These are phyloP conservation scores for Rhodamnia rubescens DNA, from an alignment of 345 rosid species.

Conservation along the genomic window DNA sequence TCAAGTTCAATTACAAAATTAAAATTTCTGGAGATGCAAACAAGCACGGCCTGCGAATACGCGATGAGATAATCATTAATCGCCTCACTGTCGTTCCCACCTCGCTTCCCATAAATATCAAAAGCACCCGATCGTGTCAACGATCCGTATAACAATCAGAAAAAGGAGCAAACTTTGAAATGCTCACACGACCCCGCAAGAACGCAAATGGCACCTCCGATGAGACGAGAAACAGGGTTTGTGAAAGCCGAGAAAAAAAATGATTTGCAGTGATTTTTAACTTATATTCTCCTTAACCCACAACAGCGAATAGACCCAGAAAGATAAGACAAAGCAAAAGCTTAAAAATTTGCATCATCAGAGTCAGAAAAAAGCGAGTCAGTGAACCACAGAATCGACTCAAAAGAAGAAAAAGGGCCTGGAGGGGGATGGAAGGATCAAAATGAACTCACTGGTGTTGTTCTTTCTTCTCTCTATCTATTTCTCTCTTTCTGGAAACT, in stretches of 20 bases:
- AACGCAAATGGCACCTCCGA: neutral
- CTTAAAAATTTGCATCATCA: neutral
- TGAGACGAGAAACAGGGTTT: neutral
- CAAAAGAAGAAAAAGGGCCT: conserved; percentile 16
- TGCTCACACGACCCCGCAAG: neutral
- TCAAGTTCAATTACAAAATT: neutral
- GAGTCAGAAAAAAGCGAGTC: neutral
- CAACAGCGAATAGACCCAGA: neutral
- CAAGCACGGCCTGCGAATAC: neutral
- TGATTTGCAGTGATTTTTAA: neutral
- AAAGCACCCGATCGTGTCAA: neutral
- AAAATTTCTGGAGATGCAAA: neutral
- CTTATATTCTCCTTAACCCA: neutral
- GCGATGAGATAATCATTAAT: neutral
- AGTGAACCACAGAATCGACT: neutral
- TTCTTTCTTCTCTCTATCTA: neutral
- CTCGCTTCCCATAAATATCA: neutral
- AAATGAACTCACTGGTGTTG: neutral
- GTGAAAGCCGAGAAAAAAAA: neutral
- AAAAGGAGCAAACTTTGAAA: neutral
- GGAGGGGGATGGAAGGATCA: conserved; percentile 3
- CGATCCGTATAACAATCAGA: neutral
- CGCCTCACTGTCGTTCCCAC: neutral
- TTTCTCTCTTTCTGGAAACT: neutral
- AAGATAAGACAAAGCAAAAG: neutral